Evolutionary conservation across 1,139 yeast genomes (phyloP).

Genomic region (Saccharomycopsis phalli): DNA sequence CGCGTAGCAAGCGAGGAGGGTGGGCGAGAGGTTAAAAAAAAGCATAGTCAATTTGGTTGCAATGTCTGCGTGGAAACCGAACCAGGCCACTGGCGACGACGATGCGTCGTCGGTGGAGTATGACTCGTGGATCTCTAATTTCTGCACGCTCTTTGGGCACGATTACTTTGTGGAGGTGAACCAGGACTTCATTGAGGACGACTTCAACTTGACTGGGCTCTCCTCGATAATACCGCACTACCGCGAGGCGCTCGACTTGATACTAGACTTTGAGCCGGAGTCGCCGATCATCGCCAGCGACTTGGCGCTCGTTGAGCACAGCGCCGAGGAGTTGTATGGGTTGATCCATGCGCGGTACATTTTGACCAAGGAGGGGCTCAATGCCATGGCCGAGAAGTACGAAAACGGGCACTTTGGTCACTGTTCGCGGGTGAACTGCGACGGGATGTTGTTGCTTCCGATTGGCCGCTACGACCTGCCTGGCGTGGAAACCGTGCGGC

Average conservation of each 20-base stretch:
- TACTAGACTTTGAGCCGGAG: slow-evolving; percentile 80
- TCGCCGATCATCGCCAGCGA: slow-evolving; percentile 35
- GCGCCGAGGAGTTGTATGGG: slow-evolving; percentile 89
- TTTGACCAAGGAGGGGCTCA: slow-evolving; percentile 80
- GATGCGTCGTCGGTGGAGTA: slow-evolving; percentile 41
- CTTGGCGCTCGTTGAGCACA: slow-evolving; percentile 70
- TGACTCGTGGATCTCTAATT: slow-evolving; percentile 86
- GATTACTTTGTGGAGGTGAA: slow-evolving; percentile 91
- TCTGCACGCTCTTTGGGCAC: slow-evolving; percentile 81
- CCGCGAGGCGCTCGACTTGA: slow-evolving; percentile 84
- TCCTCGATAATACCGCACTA: slow-evolving; percentile 82
- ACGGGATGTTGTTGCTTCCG: slow-evolving; percentile 87
- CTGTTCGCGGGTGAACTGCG: slow-evolving; percentile 87
- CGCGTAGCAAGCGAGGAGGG: background rate
- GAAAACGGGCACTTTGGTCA: slow-evolving; percentile 84
- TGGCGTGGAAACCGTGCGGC: slow-evolving; percentile 83
- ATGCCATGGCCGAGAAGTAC: slow-evolving; percentile 93
- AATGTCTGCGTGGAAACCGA: slow-evolving; percentile 3
- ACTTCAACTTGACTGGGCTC: slow-evolving; percentile 87
- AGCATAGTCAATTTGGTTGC: too few relatives aligned
- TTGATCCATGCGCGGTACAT: slow-evolving; percentile 90
- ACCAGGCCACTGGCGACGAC: slow-evolving; percentile 7
- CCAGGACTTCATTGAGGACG: slow-evolving; percentile 92
- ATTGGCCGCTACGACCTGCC: slow-evolving; percentile 88
- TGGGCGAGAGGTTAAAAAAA: too few relatives aligned